Evolutionary conservation across 208 protist genomes (phyloP).

Genomic region (Acanthamoeba healyi): DNA sequence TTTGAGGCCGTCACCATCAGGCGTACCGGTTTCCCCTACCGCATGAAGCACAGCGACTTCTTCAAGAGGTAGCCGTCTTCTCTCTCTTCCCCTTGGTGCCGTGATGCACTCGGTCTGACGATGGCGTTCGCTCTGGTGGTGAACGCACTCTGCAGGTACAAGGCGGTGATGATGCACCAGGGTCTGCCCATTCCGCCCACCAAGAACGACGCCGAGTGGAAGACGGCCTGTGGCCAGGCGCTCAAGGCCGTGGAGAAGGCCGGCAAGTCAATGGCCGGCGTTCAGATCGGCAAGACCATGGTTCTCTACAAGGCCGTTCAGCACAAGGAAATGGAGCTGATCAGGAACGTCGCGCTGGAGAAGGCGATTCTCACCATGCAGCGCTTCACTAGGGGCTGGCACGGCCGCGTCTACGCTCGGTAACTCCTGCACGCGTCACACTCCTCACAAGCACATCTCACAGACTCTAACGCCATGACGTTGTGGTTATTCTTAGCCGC

Average conservation of each 20-base stretch:
- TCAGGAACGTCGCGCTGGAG: constrained; percentile 42
- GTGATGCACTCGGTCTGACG: too few species aligned
- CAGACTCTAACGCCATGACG: too few species aligned
- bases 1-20: constrained; percentile 95
- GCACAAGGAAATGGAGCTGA: constrained; percentile 42
- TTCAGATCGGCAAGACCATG: constrained; percentile 42
- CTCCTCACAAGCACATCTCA: too few species aligned
- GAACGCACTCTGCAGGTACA: constrained; percentile 18
- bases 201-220: constrained; percentile 5
- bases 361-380: constrained; percentile 30
- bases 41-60: constrained; percentile 95
- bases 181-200: constrained; percentile 18
- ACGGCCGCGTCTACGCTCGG: constrained; percentile 20
- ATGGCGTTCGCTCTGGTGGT: too few species aligned
- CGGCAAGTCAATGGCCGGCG: constrained; percentile 42
- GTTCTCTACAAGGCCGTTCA: constrained; percentile 50
- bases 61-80: constrained; percentile 91
- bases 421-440: background rate
- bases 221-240: background rate
- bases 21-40: constrained; percentile 95
- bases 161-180: constrained; percentile 44
- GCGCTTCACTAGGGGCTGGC: constrained; percentile 1
- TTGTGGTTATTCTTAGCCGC: background rate
- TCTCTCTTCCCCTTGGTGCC: background rate
- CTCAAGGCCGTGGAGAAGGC: constrained; percentile 58